phyloP scores from a whole-genome alignment of 768 basidiomycete genomes.

The Neoboletus brunneissimus region DNA sequence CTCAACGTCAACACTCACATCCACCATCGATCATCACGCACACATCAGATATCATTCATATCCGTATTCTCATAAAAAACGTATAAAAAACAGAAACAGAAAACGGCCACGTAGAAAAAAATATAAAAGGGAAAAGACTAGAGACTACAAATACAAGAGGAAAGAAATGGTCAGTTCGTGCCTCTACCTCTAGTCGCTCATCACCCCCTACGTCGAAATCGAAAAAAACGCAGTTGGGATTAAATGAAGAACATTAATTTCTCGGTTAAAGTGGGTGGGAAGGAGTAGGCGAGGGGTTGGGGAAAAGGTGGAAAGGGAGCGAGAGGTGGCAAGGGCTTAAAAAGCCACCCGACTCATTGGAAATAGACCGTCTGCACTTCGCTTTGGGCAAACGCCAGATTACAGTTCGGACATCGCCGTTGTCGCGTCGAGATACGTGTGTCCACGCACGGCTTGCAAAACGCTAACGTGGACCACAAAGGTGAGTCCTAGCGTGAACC shows the following conservation, averaged over 20 bases:
- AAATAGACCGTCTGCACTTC: constrained; percentile 74
- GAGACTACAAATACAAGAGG: constrained; percentile 1
- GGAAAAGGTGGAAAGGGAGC: no score
- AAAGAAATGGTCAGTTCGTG: not conserved
- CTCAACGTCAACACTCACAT: no score
- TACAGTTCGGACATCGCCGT: constrained; percentile 92
- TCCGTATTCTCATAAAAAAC: constrained; percentile 3
- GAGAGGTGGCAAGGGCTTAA: not conserved
- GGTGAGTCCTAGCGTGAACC: not conserved
- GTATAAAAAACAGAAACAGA: constrained; percentile 3
- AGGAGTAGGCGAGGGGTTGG: not conserved
- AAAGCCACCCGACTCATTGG: constrained; percentile 35
- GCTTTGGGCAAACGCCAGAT: constrained; percentile 72
- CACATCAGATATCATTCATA: not conserved
- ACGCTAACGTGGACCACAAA: constrained; percentile 47
- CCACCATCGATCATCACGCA: not conserved
- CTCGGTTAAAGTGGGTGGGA: not conserved
- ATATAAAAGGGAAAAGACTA: not conserved
- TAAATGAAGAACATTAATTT: constrained; percentile 4
- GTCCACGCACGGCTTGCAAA: constrained; percentile 83
- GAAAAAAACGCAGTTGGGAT: not conserved
- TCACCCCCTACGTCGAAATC: not conserved
- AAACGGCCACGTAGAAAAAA: not conserved
- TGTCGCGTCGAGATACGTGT: constrained; percentile 85
- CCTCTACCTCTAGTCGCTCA: not conserved